These are phyloP conservation scores for Rhizophagus clarus DNA, from an alignment of 192 early-diverging fungal species.

Conservation along the genomic window DNA sequence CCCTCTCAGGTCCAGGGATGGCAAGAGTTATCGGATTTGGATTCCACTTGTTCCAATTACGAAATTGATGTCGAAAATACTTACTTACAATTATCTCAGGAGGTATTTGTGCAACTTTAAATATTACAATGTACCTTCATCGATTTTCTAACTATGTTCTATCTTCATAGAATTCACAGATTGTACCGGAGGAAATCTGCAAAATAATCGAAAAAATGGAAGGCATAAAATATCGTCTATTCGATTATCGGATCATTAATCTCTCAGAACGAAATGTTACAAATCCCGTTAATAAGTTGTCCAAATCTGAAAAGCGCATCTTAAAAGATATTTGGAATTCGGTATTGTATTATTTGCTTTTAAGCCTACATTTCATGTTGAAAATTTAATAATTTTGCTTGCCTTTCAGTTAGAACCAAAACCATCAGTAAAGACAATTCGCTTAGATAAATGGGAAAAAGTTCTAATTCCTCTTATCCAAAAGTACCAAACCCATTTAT, in stretches of 20 bases:
- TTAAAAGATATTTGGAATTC: conserved; percentile 27
- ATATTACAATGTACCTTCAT: not conserved
- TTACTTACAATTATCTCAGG: conserved; percentile 14
- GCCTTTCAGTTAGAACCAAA: conserved; percentile 18
- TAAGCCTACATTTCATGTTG: conserved; percentile 14
- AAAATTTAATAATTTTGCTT: conserved; percentile 30
- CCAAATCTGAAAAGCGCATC: conserved; percentile 12
- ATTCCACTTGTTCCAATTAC: not conserved
- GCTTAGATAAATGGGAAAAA: conserved; percentile 23
- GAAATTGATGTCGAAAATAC: conserved; percentile 5
- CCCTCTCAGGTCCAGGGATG: not conserved
- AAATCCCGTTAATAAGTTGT: conserved; percentile 25
- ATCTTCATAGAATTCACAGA: conserved; percentile 25
- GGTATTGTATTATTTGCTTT: conserved; percentile 25
- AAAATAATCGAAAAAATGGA: conserved; percentile 29
- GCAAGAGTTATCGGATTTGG: conserved; percentile 1
- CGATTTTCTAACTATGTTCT: conserved; percentile 9
- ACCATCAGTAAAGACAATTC: conserved; percentile 24
- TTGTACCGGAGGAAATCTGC: not conserved
- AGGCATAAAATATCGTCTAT: conserved; percentile 10
- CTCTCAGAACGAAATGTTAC: conserved; percentile 23
- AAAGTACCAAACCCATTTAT: conserved; percentile 29
- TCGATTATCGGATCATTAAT: conserved; percentile 17
- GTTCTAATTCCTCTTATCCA: conserved; percentile 22
- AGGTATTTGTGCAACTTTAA: conserved; percentile 3